Evolutionary conservation across 441 rosid species (phyloP), one percentile per base, ranked within the genome.

Genomic region (Arabidopsis lyrata): DNA sequence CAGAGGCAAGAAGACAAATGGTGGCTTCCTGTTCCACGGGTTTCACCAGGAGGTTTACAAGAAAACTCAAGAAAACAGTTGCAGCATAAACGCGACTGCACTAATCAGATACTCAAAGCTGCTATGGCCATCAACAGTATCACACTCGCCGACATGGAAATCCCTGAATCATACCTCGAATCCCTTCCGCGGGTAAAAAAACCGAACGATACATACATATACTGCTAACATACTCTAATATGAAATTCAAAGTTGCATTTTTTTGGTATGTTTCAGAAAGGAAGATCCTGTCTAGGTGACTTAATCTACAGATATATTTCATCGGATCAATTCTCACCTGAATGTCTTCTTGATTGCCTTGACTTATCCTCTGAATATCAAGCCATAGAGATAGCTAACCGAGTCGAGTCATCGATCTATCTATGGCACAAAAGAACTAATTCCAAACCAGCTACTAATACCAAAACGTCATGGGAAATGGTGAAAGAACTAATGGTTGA

Each of bases 11-110:
- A 91, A 75, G 98, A 93, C 58, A 96, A 96, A 78, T 96, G 99
- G 99, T 96, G 99, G 98, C 87, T 96, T 15, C 98, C 99, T 0
- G 91, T 96, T 70, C 98, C 99, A 72, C 87, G 91, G n/a, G 92
- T 96, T 52, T 90, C 95, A 69, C 82, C 86, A 2, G 86, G 86
- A 67, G 98, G 99, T 61, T 96, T 96, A 48, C 74, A 69, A 47
- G 98, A 96, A 57, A 57, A 81, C 67, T 85, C 92, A 31, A 86
- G 97, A 77, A 96, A 91, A 82, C 84, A 90, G 70, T 74, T 96
- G 82, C 97, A 90, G 77, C 97, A 93, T 81, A 93, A 75, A 74
- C 90, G 98, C 3, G 99, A 96, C 77, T 88, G 93, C 81, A 85
- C 98, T 15, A 96, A 89, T 75, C 99, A 96, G 82, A 93, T 96